These are phyloP conservation scores for Hypomontagnella monticulosa DNA, from an alignment of 495 filamentous ascomycete genomes.

Conservation along the genomic window DNA sequence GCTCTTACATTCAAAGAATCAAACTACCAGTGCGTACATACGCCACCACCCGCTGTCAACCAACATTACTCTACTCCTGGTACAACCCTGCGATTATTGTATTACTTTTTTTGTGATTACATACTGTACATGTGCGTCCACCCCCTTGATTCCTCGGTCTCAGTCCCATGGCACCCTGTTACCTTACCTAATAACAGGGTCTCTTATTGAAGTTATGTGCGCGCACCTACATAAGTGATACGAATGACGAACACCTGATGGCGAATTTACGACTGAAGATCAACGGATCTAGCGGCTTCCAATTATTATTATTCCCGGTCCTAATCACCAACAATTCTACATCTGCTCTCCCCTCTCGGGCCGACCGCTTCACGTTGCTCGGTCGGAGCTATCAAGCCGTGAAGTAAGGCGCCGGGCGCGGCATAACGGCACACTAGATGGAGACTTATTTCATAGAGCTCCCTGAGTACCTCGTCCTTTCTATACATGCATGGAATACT, in stretches of 20 bases:
- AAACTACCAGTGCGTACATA: slow-evolving; percentile 16
- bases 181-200: slow-evolving; percentile 31
- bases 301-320: slow-evolving; percentile 1
- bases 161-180: slow-evolving; percentile 18
- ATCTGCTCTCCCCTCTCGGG: slow-evolving; percentile 10
- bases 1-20: slow-evolving; percentile 7
- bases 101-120: slow-evolving; percentile 28
- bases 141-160: slow-evolving; percentile 16
- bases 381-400: slow-evolving; percentile 8
- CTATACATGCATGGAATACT: background rate
- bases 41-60: slow-evolving; percentile 29
- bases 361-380: slow-evolving; percentile 21
- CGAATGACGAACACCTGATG: slow-evolving; percentile 16
- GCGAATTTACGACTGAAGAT: slow-evolving; percentile 6
- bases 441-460: slow-evolving; percentile 3
- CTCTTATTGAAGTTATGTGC: slow-evolving; percentile 8
- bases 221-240: slow-evolving; percentile 8
- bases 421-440: background rate
- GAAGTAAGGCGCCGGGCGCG: slow-evolving; percentile 7
- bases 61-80: slow-evolving; percentile 27
- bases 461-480: background rate
- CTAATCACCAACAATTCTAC: background rate
- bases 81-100: slow-evolving; percentile 37
- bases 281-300: background rate
- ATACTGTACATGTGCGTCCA: slow-evolving; percentile 3